Evolutionary conservation across 2,329 filamentous ascomycete genomes (phyloP).

Genomic region (Aureobasidium sp.): DNA sequence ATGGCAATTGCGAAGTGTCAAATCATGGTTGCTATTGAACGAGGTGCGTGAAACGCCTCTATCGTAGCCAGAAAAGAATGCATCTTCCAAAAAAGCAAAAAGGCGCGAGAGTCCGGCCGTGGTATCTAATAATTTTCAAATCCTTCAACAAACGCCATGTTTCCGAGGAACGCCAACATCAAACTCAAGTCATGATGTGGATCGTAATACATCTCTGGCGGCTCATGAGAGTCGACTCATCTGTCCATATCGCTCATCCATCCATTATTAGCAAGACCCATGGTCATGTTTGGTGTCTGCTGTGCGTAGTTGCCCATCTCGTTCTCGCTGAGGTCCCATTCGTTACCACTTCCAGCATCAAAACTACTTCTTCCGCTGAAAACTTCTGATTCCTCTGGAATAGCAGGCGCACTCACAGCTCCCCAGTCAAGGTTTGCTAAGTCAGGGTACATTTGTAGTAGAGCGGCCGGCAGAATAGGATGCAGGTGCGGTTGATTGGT

Average conservation of each 20-base stretch:
- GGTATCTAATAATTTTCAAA: conserved; percentile 13
- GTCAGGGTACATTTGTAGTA: conserved; percentile 87
- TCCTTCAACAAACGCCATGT: conserved; percentile 13
- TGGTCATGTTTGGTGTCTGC: conserved; percentile 7
- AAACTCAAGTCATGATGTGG: not conserved
- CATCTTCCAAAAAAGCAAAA: conserved; percentile 4
- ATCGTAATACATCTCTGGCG: not conserved
- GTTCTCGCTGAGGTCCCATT: conserved; percentile 60
- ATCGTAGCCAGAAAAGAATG: conserved; percentile 1
- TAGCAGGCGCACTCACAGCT: conserved; percentile 33
- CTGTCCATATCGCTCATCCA: conserved; percentile 5
- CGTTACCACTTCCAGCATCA: conserved; percentile 58
- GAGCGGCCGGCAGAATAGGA: conserved; percentile 69
- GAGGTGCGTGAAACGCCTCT: conserved; percentile 1
- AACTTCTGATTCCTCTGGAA: conserved; percentile 57
- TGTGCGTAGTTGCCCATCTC: conserved; percentile 20
- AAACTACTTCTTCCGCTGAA: conserved; percentile 74
- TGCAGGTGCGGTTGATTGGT: conserved; percentile 31
- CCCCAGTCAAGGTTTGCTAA: conserved; percentile 84
- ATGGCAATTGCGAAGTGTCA: not conserved
- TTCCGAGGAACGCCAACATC: conserved; percentile 13
- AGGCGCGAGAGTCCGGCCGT: conserved; percentile 8
- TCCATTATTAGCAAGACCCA: conserved; percentile 5
- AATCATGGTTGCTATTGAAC: not conserved
- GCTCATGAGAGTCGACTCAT: not conserved